Evolutionary conservation across 495 filamentous ascomycete genomes (phyloP), one percentile per base, ranked within the genome.

Genomic region (Aspergillus heteromorphus): DNA sequence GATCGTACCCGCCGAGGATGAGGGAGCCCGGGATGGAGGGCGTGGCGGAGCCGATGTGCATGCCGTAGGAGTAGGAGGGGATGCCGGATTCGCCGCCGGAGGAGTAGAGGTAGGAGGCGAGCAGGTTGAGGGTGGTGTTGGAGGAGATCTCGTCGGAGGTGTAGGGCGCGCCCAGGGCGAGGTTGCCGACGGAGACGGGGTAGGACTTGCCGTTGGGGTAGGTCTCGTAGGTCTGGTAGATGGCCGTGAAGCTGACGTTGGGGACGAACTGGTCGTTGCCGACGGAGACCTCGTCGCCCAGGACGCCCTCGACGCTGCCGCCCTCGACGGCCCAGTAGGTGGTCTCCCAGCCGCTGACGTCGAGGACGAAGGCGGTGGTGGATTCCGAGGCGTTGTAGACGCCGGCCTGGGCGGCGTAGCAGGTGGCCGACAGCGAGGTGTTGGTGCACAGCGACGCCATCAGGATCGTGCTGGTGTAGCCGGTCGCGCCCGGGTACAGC

Each of bases 21-120:
- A 81, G 63, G 6, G 73, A 79, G 1, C 70, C 77, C 8, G 67
- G 51, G 51, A 78, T 71, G 0, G 54, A 48, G 7, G 69, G 66
- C 3, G 57, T 52, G 6, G 61, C 77, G 1, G 79, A 79, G 2
- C 81, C 80, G 30, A 83, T 75, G 53, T 83, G 81, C 61, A 84
- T 69, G 11, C 73, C 72, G 49, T 71, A 82, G 10, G 78, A 80
- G 42, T 75, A 76, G 0, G 79, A 81, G 0, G 72, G 68, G 19
- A 69, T 75, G 2, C 11, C n/a, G 48, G n/a, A n/a, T n/a, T n/a
- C n/a, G n/a, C n/a, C n/a, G n/a, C 19, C 45, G 16, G 23, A 34
- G 1, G 40, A 36, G 34, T 53, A 57, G 14, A 57, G 55, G 36
- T 40, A 57, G 17, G 49, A 19, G 5, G 49, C 49, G 16, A 57